phyloP scores from a whole-genome alignment of 805 yeast species.

The Suhomyces tanzawaensis region DNA sequence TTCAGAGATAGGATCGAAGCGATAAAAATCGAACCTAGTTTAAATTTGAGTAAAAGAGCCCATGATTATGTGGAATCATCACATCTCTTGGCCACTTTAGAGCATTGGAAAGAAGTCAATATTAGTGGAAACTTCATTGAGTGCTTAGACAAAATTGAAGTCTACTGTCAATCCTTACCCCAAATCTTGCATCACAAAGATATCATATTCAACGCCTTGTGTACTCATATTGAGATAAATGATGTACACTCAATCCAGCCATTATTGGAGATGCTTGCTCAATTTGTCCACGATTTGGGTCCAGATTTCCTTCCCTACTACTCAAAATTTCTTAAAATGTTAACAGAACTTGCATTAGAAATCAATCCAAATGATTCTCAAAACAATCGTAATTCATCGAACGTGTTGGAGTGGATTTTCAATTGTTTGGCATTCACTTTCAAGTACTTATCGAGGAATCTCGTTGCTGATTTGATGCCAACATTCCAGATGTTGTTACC shows the following conservation, averaged over 20 bases:
- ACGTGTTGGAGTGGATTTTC: conserved; percentile 78
- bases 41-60: conserved; percentile 54
- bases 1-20: conserved; percentile 83
- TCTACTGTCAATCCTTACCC: conserved; percentile 66
- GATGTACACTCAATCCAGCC: conserved; percentile 80
- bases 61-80: conserved; percentile 74
- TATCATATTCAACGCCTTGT: conserved; percentile 52
- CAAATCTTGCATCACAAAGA: conserved; percentile 72
- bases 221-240: conserved; percentile 45
- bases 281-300: conserved; percentile 88
- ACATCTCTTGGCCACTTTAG: conserved; percentile 73
- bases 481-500: conserved; percentile 69
- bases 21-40: conserved; percentile 73
- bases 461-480: conserved; percentile 62
- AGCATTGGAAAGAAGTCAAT: conserved; percentile 87
- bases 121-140: conserved; percentile 67
- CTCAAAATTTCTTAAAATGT: conserved; percentile 45
- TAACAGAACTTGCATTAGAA: conserved; percentile 46
- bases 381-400: conserved; percentile 53
- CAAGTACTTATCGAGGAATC: conserved; percentile 72
- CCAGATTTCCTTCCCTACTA: conserved; percentile 82
- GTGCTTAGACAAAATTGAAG: conserved; percentile 55
- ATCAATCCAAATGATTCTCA: conserved; percentile 47
- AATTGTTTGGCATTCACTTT: conserved; percentile 83
- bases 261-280: conserved; percentile 69